Base-by-base conservation (phyloP, 345 rosid species). In the Eutrema yunnanense region DNA sequence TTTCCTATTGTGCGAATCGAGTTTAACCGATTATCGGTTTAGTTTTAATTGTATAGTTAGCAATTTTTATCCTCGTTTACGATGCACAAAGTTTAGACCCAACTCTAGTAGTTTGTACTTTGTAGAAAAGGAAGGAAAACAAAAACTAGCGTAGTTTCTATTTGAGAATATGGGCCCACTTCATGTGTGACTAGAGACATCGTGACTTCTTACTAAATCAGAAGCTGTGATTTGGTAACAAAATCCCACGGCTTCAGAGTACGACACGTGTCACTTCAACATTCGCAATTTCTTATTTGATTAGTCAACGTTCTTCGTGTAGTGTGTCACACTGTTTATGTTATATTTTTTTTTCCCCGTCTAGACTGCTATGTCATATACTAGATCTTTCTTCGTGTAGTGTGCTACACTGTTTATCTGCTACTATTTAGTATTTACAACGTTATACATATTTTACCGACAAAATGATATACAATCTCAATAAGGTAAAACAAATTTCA, bases 401-500 rank as follows among this genome's bases (percentile, higher is more conserved):
- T 58, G 51, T 59, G 43, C 14, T 8, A 41, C 5, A 42, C 11
- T 32, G 34, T 32, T 32, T 3, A 1, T 49, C 3, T 16, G 2
- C 0, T 16, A 46, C 46, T 30, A 38, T 27, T 60, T 19, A 13
- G 43, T 42, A 72, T 62, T 61, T 61, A 62, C 62, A 47, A 52
- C 50, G 61, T 50, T 57, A 8, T 60, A 50, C 60, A n/a, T 38
- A 40, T 4, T 59, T 70, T 70, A 71, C 67, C 67, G 74, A 59
- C 67, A 32, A 19, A 72, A 51, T 22, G 36, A 50, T 30, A 6
- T 50, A 11, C n/a, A 72, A 62, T 52, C 62, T 74, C 55, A 67
- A 52, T 27, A 74, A 67, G 59, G 62, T 50, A 67, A 67, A 42
- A 41, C n/a, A 60, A 74, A 60, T 7, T 29, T 67, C 68, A 51